Conservation (phyloP, 2,329 filamentous ascomycete species). For the Fusarium nygamai region DNA sequence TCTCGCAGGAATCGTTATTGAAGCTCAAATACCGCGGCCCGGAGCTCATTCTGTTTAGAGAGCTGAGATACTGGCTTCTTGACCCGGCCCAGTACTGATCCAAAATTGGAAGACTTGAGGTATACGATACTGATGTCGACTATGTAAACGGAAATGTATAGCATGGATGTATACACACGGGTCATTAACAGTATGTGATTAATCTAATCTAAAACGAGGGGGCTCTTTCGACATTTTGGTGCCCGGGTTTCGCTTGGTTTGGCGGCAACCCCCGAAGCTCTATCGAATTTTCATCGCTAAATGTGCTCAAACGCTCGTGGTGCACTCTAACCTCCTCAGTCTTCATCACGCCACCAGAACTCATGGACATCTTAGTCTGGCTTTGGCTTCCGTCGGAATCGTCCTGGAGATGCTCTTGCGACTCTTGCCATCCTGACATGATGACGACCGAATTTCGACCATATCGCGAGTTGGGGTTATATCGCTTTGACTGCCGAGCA, state of each 20-base stretch:
- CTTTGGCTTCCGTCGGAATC: constrained; percentile 22
- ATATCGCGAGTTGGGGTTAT: constrained; percentile 34
- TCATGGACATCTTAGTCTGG: constrained; percentile 12
- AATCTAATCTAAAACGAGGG: constrained; percentile 5
- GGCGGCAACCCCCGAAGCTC: constrained; percentile 29
- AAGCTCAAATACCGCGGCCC: too few relatives aligned
- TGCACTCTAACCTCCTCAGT: constrained; percentile 45
- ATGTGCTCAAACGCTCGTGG: constrained; percentile 35
- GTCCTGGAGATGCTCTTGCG: constrained; percentile 46
- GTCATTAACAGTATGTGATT: neutral
- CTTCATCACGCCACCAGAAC: constrained; percentile 42
- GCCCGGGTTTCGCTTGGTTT: neutral
- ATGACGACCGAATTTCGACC: constrained; percentile 46
- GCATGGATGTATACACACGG: too few relatives aligned
- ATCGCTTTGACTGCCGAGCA: constrained; percentile 28
- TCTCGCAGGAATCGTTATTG: neutral
- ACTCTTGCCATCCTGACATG: constrained; percentile 49
- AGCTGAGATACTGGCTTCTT: neutral
- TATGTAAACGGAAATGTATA: neutral
- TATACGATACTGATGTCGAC: neutral
- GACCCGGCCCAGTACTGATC: neutral
- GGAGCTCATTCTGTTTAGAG: neutral
- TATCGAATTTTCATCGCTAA: constrained; percentile 35
- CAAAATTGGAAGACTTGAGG: neutral
- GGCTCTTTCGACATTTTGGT: neutral